Evolutionary conservation across 768 basidiomycete species (phyloP), one percentile per base, ranked within the genome.

Genomic region (Amanita rubescens): DNA sequence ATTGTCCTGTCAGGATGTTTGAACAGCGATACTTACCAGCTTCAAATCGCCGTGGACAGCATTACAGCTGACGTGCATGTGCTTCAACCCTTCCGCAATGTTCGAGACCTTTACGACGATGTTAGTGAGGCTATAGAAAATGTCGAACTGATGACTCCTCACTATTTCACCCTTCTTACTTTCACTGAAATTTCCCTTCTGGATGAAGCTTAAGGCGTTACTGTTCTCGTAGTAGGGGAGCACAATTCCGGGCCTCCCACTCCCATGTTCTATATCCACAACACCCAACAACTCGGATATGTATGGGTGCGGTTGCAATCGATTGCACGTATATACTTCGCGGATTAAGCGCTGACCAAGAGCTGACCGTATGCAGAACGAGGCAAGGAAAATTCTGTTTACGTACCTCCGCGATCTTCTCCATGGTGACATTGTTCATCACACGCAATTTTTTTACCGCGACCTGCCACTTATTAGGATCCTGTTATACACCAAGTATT

Each of bases 41-140:
- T 49, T 49, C 19, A 49, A 25, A 35, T 50, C 49, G 15, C 49
- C 49, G 22, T 50, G 49, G 35, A 50, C 14, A 7, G 24, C 37
- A 12, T 24, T n/a, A n/a, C n/a, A 8, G n/a, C 11, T 5, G 6
- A 37, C 42, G 10, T 49, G 48, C 20, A 49, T 24, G 24, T 49
- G 19, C 24, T 49, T 34, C 34, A 49, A 15, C 10, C 48, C 48
- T 24, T 38, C 24, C 19, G 48, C 48, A 24, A 49, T 37, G 14
- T 17, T 15, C 19, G 24, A 14, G 22, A 49, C 3, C 48, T 49
- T 22, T 12, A 10, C 41, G 22, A 49, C 7, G 15, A 3, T 5
- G 14, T 10, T 49, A 20, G 15, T n/a, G 12, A 22, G 17, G 20
- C 9, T 17, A 10, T 42, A 4, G 22, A 24, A 11, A 17, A 25